A percentile compares a stretch with the other conserved stretches of the same genome.
Conservation (phyloP, 2,329 filamentous ascomycete genomes). For the Whalleya microplaca region DNA sequence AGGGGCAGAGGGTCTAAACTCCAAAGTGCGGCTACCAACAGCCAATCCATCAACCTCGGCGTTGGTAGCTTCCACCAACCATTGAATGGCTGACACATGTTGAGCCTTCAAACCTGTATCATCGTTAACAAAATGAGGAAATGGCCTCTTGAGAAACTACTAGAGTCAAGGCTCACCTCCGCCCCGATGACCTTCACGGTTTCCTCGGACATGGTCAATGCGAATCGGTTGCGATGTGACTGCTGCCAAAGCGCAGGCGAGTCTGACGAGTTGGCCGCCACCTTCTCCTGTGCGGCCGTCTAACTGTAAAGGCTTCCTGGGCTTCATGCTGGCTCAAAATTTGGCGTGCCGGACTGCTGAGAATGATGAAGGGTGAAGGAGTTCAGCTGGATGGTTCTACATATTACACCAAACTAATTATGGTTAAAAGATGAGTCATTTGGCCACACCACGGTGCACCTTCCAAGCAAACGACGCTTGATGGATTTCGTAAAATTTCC, state of each 20-base stretch:
- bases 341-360: not conserved
- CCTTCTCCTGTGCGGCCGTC: constrained; percentile 64
- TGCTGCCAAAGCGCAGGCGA: constrained; percentile 59
- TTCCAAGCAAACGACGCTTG: too few species aligned
- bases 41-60: constrained; percentile 55
- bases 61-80: constrained; percentile 54
- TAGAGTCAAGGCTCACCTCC: constrained; percentile 28
- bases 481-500: too few species aligned
- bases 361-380: not conserved
- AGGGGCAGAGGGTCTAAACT: constrained; percentile 47
- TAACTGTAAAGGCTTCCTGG: constrained; percentile 43
- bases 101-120: constrained; percentile 61
- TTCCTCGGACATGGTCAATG: constrained; percentile 60
- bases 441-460: not conserved
- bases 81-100: constrained; percentile 60
- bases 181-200: constrained; percentile 45
- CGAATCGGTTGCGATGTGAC: constrained; percentile 57
- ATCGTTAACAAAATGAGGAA: constrained; percentile 9
- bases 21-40: constrained; percentile 55
- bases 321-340: constrained; percentile 10
- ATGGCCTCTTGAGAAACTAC: not conserved
- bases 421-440: constrained; percentile 15
- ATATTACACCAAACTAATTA: too few species aligned
- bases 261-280: constrained; percentile 63
- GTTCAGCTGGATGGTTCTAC: too few species aligned